phyloP scores from a whole-genome alignment of 495 filamentous ascomycete genomes.

The Aspergillus mulundensis region DNA sequence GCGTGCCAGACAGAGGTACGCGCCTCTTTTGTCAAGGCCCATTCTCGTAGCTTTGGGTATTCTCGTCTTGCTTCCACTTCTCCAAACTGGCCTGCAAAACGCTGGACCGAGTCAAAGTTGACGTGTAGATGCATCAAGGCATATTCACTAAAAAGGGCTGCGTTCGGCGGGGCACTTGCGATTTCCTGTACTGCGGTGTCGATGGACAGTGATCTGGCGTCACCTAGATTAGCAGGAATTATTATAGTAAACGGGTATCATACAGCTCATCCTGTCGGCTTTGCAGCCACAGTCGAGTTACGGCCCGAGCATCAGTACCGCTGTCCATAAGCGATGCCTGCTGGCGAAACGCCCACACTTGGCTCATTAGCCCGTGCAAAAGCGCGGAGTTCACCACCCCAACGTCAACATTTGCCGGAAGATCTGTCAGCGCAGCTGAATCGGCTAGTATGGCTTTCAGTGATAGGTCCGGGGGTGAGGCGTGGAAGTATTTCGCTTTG shows the following conservation, averaged over 20 bases:
- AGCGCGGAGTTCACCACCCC: slow-evolving; percentile 46
- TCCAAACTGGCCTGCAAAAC: slow-evolving; percentile 57
- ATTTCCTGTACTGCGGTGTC: background rate
- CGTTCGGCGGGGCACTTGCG: slow-evolving; percentile 6
- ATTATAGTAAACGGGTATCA: background rate
- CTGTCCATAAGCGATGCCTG: slow-evolving; percentile 17
- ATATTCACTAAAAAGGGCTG: slow-evolving; percentile 45
- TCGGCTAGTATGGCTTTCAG: background rate
- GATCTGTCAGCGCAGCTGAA: background rate
- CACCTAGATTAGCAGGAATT: background rate
- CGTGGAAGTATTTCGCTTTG: background rate
- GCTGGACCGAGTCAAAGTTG: slow-evolving; percentile 56
- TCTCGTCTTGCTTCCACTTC: slow-evolving; percentile 51
- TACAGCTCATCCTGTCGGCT: slow-evolving; percentile 28
- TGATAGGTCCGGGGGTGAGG: background rate
- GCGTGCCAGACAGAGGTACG: slow-evolving; percentile 56
- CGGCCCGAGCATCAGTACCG: slow-evolving; percentile 10
- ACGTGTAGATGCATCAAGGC: slow-evolving; percentile 54
- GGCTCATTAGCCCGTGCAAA: slow-evolving; percentile 21
- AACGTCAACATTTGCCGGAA: slow-evolving; percentile 34
- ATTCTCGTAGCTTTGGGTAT: slow-evolving; percentile 46
- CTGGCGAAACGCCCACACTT: slow-evolving; percentile 25
- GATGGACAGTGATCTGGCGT: background rate
- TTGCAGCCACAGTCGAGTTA: slow-evolving; percentile 23
- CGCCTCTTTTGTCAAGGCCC: slow-evolving; percentile 46